These are phyloP conservation scores for Pseudocercospora macadamiae DNA, from an alignment of 2,329 filamentous ascomycete species.

Conservation along the genomic window DNA sequence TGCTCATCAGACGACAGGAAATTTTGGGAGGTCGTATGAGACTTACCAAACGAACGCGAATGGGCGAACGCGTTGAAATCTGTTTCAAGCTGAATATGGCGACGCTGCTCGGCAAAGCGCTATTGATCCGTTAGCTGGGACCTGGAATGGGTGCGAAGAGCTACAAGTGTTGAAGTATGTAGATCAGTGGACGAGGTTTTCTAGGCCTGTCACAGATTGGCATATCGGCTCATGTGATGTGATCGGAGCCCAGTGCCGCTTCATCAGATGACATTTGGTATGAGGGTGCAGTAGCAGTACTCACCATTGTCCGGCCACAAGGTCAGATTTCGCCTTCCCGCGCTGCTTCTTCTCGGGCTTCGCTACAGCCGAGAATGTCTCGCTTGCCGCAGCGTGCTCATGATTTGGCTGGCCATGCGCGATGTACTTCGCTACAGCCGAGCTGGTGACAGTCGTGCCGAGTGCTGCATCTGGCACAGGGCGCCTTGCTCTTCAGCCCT, in stretches of 20 bases:
- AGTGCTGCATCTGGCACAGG: constrained; percentile 20
- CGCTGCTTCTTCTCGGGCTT: constrained; percentile 26
- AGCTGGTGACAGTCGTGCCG: constrained; percentile 20
- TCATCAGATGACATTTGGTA: constrained; percentile 35
- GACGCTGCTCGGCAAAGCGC: neutral
- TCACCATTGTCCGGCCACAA: constrained; percentile 17
- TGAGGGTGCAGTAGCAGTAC: neutral
- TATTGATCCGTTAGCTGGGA: neutral
- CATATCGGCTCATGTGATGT: constrained; percentile 37
- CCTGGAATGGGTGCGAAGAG: constrained; percentile 6
- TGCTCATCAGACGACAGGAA: constrained; percentile 36
- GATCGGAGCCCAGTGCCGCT: constrained; percentile 45
- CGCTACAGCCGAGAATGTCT: constrained; percentile 7
- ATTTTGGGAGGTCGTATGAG: constrained; percentile 3
- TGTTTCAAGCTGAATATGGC: constrained; percentile 1
- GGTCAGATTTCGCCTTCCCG: constrained; percentile 22
- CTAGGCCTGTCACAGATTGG: constrained; percentile 48
- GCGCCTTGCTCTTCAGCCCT: constrained; percentile 6
- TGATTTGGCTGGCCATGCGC: constrained; percentile 20
- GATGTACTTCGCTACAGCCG: neutral
- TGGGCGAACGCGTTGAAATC: neutral
- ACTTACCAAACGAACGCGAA: constrained; percentile 4
- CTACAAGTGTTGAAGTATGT: neutral
- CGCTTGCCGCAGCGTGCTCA: constrained; percentile 17
- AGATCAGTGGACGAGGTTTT: constrained; percentile 50